A percentile compares a stretch with the other conserved stretches of the same genome.
Evolutionary conservation across 495 filamentous ascomycete genomes (phyloP).

Genomic region (Cudoniella acicularis): DNA sequence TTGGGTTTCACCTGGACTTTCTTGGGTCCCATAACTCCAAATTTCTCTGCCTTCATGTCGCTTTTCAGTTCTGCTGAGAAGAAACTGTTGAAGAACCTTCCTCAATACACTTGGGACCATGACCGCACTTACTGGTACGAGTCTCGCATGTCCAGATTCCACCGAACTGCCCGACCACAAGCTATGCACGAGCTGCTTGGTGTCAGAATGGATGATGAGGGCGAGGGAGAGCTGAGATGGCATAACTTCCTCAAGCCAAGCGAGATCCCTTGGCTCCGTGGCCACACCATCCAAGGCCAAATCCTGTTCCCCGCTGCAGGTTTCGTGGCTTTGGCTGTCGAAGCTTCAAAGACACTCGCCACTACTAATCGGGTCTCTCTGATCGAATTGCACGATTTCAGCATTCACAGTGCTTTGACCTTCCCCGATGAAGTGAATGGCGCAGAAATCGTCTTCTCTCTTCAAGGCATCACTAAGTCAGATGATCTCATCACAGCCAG

Average conservation of each 20-base stretch:
- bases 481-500: not conserved
- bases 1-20: conserved; percentile 33
- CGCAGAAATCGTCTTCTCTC: conserved; percentile 8
- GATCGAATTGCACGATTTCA: conserved; percentile 18
- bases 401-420: not conserved
- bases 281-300: conserved; percentile 46
- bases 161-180: conserved; percentile 14
- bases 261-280: conserved; percentile 52
- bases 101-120: conserved; percentile 48
- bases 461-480: not conserved
- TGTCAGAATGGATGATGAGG: not conserved
- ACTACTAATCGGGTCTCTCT: not conserved
- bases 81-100: conserved; percentile 34
- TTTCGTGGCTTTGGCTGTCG: conserved; percentile 53
- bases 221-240: conserved; percentile 44
- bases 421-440: not conserved
- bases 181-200: conserved; percentile 4
- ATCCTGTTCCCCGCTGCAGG: conserved; percentile 57
- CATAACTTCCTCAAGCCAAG: conserved; percentile 44
- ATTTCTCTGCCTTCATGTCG: not conserved
- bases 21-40: conserved; percentile 1
- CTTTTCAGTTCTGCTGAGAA: not conserved
- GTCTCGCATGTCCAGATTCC: conserved; percentile 31
- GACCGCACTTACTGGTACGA: conserved; percentile 39
- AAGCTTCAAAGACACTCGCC: conserved; percentile 24